Conservation (phyloP, 1,284 basidiomycete genomes). For the Ustilago tritici region DNA sequence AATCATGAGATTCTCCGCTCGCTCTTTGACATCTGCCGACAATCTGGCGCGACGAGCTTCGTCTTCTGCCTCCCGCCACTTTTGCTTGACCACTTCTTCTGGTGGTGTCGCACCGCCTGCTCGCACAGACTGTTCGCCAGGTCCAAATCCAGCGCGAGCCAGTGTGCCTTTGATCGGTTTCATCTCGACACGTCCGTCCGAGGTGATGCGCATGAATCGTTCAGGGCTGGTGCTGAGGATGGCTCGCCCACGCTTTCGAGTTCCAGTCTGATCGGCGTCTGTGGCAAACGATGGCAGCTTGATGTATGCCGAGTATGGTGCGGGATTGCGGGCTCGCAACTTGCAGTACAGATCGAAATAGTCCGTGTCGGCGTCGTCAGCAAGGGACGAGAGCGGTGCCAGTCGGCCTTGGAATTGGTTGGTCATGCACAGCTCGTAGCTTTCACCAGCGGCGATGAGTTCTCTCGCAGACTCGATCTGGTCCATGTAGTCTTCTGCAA, state of each 20-base stretch:
- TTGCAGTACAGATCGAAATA: constrained; percentile 62
- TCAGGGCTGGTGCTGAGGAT: constrained; percentile 84
- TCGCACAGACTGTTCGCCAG: constrained; percentile 54
- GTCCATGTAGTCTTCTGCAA: constrained; percentile 76
- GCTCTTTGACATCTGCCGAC: constrained; percentile 84
- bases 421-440: constrained; percentile 96
- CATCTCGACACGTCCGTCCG: constrained; percentile 80
- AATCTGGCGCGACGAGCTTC: constrained; percentile 72
- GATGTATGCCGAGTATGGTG: constrained; percentile 88
- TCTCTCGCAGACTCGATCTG: constrained; percentile 82
- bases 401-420: constrained; percentile 74
- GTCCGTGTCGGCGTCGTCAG: constrained; percentile 26
- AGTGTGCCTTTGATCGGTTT: constrained; percentile 92
- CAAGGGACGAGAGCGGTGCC: constrained; percentile 18
- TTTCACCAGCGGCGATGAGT: constrained; percentile 84
- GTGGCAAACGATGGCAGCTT: constrained; percentile 75
- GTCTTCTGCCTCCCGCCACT: constrained; percentile 67
- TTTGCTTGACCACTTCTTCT: constrained; percentile 39
- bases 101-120: constrained; percentile 22
- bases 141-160: constrained; percentile 61
- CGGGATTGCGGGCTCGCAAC: constrained; percentile 80
- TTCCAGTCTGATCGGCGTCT: background rate
- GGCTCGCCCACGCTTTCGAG: constrained; percentile 73
- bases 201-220: constrained; percentile 87
- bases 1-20: constrained; percentile 98